Evolutionary conservation across 1,139 yeast species (phyloP), one percentile per base, ranked within the genome.

Genomic region (Taphrina wiesneri): DNA sequence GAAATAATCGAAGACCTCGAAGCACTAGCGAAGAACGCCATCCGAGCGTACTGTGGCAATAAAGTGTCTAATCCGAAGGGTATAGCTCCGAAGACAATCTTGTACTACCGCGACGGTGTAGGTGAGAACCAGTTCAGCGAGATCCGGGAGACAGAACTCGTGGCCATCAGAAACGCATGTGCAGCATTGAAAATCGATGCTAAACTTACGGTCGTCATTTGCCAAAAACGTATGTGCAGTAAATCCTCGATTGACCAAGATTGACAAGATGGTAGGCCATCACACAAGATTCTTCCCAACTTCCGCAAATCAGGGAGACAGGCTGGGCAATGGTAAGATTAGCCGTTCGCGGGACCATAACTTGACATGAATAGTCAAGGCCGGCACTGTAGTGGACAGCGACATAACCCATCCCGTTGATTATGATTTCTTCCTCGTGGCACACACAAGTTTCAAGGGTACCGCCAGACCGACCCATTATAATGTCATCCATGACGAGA

Each of bases 391-490:
- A 56, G 72, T 74, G 65, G 77, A 75, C 64, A 70, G 70, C 36
- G 75, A 73, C 62, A 70, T 75, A 19, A 74, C 76, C 1, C 74
- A 75, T 21, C 72, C 75, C 59, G 68, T 70, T 28, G 72, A 73
- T 43, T 74, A 72, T 62, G 77, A 75, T 67, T 75, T 75, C 67
- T 75, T 69, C 64, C 68, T 75, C 23, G 74, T 72, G 52, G 73
- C 77, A 2, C 77, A 75, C 66, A 73, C 74, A 56, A 75, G 75
- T 6, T 69, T 75, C 51, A 75, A 75, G 67, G 77, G 77, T 54
- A 75, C 76, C 21, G 76, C 76, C 5, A 71, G 75, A 41, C 77
- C 77, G 3, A 75, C 75, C 30, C 77, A 75, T 57, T 75, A 75
- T 63, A 73, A 73, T 53, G 77, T 75, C 32, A 64, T 75, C 36